Evolutionary conservation across 2,329 filamentous ascomycete genomes (phyloP).

Genomic region (Cladosporium sp.): DNA sequence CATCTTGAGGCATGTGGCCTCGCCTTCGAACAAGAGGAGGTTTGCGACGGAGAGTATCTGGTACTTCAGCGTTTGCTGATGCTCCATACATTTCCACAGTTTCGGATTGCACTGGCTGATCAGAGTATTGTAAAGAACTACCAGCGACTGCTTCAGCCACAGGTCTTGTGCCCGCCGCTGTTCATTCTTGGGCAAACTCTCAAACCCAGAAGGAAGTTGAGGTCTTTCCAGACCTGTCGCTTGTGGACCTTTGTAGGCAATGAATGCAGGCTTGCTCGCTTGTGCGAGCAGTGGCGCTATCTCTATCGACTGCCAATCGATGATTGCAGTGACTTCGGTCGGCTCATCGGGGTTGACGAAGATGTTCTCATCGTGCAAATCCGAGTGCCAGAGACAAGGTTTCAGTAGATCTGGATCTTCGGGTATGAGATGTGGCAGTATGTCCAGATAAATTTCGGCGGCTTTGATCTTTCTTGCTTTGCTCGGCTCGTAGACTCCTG

Average conservation of each 20-base stretch:
- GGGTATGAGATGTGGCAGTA: slow-evolving; percentile 24
- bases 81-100: slow-evolving; percentile 26
- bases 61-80: slow-evolving; percentile 31
- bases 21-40: slow-evolving; percentile 34
- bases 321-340: slow-evolving; percentile 34
- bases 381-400: slow-evolving; percentile 38
- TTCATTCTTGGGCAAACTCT: slow-evolving; percentile 27
- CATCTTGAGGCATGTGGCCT: slow-evolving; percentile 35
- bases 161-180: background rate
- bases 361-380: slow-evolving; percentile 43
- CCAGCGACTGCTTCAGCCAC: slow-evolving; percentile 29
- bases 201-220: slow-evolving; percentile 3
- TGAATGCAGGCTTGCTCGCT: slow-evolving; percentile 35
- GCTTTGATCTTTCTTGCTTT: slow-evolving; percentile 37
- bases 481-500: slow-evolving; percentile 40
- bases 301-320: slow-evolving; percentile 40
- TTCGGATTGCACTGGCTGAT: slow-evolving; percentile 33
- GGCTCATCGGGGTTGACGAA: slow-evolving; percentile 37
- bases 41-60: slow-evolving; percentile 31
- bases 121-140: slow-evolving; percentile 24
- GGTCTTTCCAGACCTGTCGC: slow-evolving; percentile 33
- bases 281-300: slow-evolving; percentile 41
- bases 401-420: slow-evolving; percentile 19
- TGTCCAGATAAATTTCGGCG: slow-evolving; percentile 32
- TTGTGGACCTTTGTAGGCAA: slow-evolving; percentile 38